Percentiles rank a stretch among this genome's conserved stretches.
Conservation (phyloP, 305 asterid species). For the Plantago coronopus region DNA sequence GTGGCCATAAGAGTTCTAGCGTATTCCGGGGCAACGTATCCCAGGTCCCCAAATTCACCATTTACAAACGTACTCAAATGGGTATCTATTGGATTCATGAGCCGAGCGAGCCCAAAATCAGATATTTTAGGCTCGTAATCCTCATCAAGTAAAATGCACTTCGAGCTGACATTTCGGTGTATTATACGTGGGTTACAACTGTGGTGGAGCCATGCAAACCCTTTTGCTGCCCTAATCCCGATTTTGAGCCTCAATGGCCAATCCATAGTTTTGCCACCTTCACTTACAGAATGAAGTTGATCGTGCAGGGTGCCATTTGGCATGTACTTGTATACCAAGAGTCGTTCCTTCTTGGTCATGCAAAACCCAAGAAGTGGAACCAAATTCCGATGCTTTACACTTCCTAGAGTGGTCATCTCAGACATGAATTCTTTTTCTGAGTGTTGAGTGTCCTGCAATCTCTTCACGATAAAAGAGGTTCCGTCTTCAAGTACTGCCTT, state of each 20-base stretch:
- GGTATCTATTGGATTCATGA: conserved; percentile 81
- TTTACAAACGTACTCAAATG: conserved; percentile 85
- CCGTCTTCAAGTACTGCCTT: conserved; percentile 75
- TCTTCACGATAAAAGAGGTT: conserved; percentile 70
- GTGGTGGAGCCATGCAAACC: conserved; percentile 88
- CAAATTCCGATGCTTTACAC: conserved; percentile 61
- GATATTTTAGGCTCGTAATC: conserved; percentile 77
- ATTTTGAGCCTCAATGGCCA: conserved; percentile 80
- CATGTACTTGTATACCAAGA: conserved; percentile 71
- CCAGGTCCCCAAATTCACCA: conserved; percentile 82
- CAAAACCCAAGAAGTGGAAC: conserved; percentile 90
- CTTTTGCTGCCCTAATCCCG: conserved; percentile 67
- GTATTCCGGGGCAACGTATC: conserved; percentile 82
- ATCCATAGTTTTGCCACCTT: conserved; percentile 43
- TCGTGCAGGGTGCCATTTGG: conserved; percentile 72
- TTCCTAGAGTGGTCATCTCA: conserved; percentile 75
- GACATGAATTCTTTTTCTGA: conserved; percentile 71
- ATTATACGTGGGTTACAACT: conserved; percentile 84
- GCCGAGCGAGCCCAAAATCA: conserved; percentile 87
- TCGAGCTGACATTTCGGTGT: conserved; percentile 80
- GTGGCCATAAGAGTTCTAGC: conserved; percentile 63
- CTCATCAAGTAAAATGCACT: conserved; percentile 64
- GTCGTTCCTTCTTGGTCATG: conserved; percentile 62
- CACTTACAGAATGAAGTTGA: conserved; percentile 39
- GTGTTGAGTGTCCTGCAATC: conserved; percentile 74